Conservation (phyloP, 2,329 filamentous ascomycete genomes). For the Fusarium humuli region DNA sequence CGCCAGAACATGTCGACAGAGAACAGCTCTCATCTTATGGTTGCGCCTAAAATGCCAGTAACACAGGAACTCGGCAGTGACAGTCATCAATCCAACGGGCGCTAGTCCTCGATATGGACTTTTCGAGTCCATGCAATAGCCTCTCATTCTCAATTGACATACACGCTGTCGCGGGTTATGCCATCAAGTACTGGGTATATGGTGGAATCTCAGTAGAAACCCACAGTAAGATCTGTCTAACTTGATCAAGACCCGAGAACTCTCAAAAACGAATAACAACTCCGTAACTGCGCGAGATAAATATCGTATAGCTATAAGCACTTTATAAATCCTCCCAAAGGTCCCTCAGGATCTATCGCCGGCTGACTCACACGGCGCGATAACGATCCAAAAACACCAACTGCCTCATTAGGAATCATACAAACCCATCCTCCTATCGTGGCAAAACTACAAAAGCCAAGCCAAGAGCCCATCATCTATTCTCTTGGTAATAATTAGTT, state of each 20-base stretch:
- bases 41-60: background rate
- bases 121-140: background rate
- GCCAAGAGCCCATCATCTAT: background rate
- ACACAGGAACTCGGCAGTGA: background rate
- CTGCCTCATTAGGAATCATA: slow-evolving; percentile 34
- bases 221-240: background rate
- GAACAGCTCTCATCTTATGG: no score
- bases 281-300: background rate
- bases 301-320: background rate
- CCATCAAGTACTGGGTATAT: background rate
- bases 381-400: slow-evolving; percentile 14
- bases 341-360: background rate
- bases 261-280: background rate
- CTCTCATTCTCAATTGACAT: background rate
- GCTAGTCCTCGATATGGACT: background rate
- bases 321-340: background rate
- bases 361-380: slow-evolving; percentile 29
- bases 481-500: background rate
- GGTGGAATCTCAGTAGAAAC: background rate
- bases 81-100: background rate
- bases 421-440: background rate
- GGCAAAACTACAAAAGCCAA: slow-evolving; percentile 9
- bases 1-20: background rate
- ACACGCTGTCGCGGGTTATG: no score
- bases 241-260: background rate